Evolutionary conservation across 2,329 filamentous ascomycete species (phyloP), one percentile per base, ranked within the genome.

Genomic region (Pseudocercospora vitis): DNA sequence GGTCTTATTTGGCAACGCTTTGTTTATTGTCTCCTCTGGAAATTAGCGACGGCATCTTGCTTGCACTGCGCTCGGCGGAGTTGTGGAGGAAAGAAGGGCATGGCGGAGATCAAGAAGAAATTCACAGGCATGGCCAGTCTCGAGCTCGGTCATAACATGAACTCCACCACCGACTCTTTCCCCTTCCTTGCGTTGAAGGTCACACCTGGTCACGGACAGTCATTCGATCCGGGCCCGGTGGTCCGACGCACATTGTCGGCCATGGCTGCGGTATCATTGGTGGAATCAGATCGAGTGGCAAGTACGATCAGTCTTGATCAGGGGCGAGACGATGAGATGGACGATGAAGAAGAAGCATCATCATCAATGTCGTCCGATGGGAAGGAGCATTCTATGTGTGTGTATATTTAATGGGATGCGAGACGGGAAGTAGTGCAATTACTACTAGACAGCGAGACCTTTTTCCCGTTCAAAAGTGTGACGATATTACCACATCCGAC

Each of bases 41-140:
- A n/a, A 57, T 57, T 57, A 60, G 57, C 54, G 54, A 54, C 58
- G 58, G 58, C 56, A 61, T 61, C 45, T 56, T 61, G 59, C 57
- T 40, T 50, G 45, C 45, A 45, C 40, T 28, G 16, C 42, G 29
- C n/a, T 23, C 21, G 18, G 24, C 7, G n/a, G n/a, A n/a, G n/a
- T n/a, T n/a, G n/a, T 16, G 42, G 42, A 31, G 42, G 42, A 45
- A 18, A n/a, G 8, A 26, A 24, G n/a, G n/a, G n/a, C n/a, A n/a
- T 42, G 37, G 37, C 19, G 37, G 16, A 21, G 11, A 37, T 8
- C 3, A 26, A 45, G 42, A 45, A 45, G 42, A 45, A 45, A 26
- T 42, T 42, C 37, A 42, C 18, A n/a, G n/a, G n/a, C 21, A 42
- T 21, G 21, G 19, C 37, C n/a, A n/a, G n/a, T n/a, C n/a, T 18